Percentiles rank a stretch among this genome's conserved stretches.
phyloP scores from a whole-genome alignment of 2,329 filamentous ascomycete genomes.

The Apiospora marii region DNA sequence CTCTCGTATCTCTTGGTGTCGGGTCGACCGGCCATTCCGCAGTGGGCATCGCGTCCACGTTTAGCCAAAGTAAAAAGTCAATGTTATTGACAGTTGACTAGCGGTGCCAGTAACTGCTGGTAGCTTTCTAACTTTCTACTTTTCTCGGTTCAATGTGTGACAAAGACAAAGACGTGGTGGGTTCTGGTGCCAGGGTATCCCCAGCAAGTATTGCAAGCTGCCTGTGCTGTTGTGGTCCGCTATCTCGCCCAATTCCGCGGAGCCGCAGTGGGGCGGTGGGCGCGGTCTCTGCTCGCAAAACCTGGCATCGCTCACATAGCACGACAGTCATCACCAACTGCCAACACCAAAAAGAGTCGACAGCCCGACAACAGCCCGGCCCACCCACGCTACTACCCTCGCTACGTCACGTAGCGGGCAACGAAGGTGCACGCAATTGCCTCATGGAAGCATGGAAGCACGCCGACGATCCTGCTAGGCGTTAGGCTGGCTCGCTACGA shows the following conservation, averaged over 20 bases:
- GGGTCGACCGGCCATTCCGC: constrained; percentile 11
- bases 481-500: not conserved
- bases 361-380: constrained; percentile 1
- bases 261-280: constrained; percentile 10
- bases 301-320: not conserved
- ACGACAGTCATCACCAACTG: not conserved
- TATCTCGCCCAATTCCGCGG: constrained; percentile 10
- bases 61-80: not conserved
- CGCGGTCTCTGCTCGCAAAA: constrained; percentile 15
- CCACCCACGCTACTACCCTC: constrained; percentile 4
- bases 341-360: not conserved
- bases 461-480: not conserved
- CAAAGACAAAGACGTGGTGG: not conserved
- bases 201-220: not conserved
- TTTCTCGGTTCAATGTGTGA: not conserved
- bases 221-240: not conserved
- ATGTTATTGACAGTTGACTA: not conserved
- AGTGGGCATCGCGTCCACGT: constrained; percentile 9
- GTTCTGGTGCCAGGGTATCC: too few relatives aligned
- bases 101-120: not conserved
- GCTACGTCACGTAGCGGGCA: constrained; percentile 9
- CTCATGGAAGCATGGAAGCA: constrained; percentile 10
- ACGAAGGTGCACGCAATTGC: not conserved
- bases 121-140: not conserved
- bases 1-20: not conserved